Evolutionary conservation across 2,329 filamentous ascomycete species (phyloP), one percentile per base, ranked within the genome.

Genomic region (Blastomyces emzantsi): DNA sequence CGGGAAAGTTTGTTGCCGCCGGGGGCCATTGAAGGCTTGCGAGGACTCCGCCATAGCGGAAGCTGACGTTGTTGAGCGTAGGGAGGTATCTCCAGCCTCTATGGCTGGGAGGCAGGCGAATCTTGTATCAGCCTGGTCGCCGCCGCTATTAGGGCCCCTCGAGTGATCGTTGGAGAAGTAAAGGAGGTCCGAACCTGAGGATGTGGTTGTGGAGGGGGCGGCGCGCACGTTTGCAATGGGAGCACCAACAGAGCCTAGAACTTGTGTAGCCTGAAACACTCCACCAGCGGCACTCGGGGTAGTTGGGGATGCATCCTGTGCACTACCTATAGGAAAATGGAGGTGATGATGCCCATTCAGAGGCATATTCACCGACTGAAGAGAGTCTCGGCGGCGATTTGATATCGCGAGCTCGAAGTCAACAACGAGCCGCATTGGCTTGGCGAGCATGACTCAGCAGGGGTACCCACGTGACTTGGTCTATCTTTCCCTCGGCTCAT

Each of bases 11-110:
- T 79, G 76, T 61, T 75, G 74, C 69, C 81, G 78, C 69, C 81
- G 79, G 66, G 80, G 77, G 57, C 78, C 77, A 64, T 83, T 81
- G 73, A 79, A 84, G 60, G 78, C 73, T 70, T 78, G 79, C 63
- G 74, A 67, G 65, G 77, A 75, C 7, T 78, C 79, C 64, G 77
- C 73, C 77, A 79, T 79, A 63, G 66, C 68, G 66, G 66, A 64
- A 64, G 66, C 67, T 63, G 60, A 62, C 25, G 67, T 64, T 57
- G 67, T 65, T 4, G 25, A 39, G 19, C 13, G 5, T 19, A 36
- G 17, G 45, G 28, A 15, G 19, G 15, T 17, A 19, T 59, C 57
- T 47, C 39, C 22, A 28, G 45, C 33, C 11, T 60, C 54, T 43
- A 52, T 30, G 47, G 19, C 47, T 52, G 61, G 47, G 7, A 63